These are phyloP conservation scores for Pelagomonas calceolata DNA, from an alignment of 108 stramenopile genomes.

Conservation along the genomic window DNA sequence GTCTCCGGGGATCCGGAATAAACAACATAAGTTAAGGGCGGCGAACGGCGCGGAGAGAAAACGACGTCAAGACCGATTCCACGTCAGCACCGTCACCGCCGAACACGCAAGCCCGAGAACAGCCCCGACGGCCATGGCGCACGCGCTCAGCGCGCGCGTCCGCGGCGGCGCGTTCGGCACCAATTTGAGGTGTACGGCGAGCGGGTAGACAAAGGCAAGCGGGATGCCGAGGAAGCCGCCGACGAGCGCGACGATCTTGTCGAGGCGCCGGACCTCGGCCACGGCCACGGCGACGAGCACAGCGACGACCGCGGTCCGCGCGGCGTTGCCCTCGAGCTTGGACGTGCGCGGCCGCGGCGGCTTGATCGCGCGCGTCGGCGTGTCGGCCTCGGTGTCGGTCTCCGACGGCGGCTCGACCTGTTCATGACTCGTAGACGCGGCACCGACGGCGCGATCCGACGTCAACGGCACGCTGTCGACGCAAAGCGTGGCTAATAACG, in stretches of 20 bases:
- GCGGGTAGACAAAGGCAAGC: slow-evolving; percentile 54
- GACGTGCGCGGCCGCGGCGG: slow-evolving; percentile 1
- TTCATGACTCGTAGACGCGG: too few relatives aligned
- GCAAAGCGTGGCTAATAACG: too few relatives aligned
- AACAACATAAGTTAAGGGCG: too few relatives aligned
- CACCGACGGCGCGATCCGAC: too few relatives aligned
- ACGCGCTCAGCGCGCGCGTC: not conserved
- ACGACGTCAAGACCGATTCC: not conserved
- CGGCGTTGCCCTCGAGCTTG: slow-evolving; percentile 30
- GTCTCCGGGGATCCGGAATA: too few relatives aligned
- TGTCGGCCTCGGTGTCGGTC: too few relatives aligned
- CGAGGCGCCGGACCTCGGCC: slow-evolving; percentile 43
- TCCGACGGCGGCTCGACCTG: too few relatives aligned
- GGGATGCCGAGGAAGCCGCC: slow-evolving; percentile 53
- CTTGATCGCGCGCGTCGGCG: too few relatives aligned
- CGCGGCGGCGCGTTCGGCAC: not conserved
- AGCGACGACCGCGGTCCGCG: slow-evolving; percentile 33
- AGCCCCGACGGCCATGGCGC: not conserved
- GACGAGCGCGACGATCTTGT: slow-evolving; percentile 53
- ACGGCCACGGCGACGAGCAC: slow-evolving; percentile 39
- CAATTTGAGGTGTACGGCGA: slow-evolving; percentile 36
- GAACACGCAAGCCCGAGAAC: not conserved
- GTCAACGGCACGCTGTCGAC: too few relatives aligned
- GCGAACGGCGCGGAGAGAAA: too few relatives aligned
- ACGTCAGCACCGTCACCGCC: not conserved